Evolutionary conservation across 2,329 filamentous ascomycete genomes (phyloP).

Genomic region (Venturia effusa): DNA sequence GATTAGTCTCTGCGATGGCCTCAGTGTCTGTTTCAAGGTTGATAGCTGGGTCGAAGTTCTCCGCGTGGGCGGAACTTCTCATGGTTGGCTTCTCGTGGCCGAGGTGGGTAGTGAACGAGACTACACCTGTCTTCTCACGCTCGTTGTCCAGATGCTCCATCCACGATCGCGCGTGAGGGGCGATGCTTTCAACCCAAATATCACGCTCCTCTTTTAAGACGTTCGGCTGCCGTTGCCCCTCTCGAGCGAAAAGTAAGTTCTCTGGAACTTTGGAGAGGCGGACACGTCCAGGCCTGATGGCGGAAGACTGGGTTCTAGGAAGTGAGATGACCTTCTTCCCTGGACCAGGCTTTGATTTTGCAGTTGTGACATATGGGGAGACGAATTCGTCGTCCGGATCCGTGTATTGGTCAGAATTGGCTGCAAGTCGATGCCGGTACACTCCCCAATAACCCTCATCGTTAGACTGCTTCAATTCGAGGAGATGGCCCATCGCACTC

Average conservation of each 20-base stretch:
- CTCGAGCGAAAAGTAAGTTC: not conserved
- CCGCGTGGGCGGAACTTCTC: not conserved
- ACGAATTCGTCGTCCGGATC: not conserved
- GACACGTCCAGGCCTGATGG: not conserved
- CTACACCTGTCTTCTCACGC: not conserved
- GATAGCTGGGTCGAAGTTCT: not conserved
- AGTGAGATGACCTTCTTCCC: not conserved
- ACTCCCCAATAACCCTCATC: slow-evolving; percentile 1
- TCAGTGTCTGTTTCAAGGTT: not conserved
- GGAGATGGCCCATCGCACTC: not conserved
- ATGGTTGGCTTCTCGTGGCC: not conserved
- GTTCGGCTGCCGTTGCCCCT: not conserved
- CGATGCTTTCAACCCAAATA: not conserved
- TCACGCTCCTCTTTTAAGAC: not conserved
- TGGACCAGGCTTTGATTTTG: not conserved
- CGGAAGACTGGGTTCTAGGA: not conserved
- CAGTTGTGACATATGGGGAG: not conserved
- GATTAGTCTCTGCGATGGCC: not conserved
- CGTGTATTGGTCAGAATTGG: not conserved
- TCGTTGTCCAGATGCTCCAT: not conserved
- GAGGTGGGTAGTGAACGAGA: not conserved
- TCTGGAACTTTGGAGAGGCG: not conserved
- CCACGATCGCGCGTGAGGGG: not conserved
- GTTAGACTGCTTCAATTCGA: not conserved
- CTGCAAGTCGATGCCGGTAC: not conserved